phyloP scores from a whole-genome alignment of 768 basidiomycete genomes.

The Lactifluus pinguis region DNA sequence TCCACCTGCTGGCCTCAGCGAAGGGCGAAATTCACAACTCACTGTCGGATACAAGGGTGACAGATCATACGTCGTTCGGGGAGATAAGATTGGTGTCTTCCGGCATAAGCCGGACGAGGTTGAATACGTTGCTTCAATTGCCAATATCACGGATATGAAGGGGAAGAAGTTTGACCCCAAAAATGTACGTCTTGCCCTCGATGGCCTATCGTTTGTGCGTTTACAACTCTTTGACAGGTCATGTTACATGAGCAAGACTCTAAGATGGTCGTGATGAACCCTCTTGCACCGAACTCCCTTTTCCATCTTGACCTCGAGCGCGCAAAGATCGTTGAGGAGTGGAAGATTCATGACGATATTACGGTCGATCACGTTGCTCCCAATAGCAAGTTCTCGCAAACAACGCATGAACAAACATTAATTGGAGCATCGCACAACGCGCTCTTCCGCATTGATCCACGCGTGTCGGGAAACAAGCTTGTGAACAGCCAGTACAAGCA shows the following conservation, averaged over 20 bases:
- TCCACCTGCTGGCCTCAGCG: conserved; percentile 28
- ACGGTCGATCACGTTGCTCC: conserved; percentile 85
- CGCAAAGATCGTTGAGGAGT: conserved; percentile 96
- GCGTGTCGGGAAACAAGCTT: conserved; percentile 84
- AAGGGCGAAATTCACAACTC: conserved; percentile 77
- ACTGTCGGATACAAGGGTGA: conserved; percentile 95
- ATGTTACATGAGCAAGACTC: conserved; percentile 97
- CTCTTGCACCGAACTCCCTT: conserved; percentile 67
- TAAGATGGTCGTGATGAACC: conserved; percentile 90
- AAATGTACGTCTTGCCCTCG: conserved; percentile 45
- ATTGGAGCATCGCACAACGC: conserved; percentile 92
- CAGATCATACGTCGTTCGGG: conserved; percentile 86
- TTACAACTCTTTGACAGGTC: conserved; percentile 40
- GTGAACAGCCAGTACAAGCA: conserved; percentile 95
- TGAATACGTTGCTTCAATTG: conserved; percentile 82
- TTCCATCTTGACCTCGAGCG: conserved; percentile 89
- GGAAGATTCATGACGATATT: conserved; percentile 92
- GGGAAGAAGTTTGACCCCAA: conserved; percentile 80
- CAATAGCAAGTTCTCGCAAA: conserved; percentile 90
- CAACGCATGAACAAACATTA: conserved; percentile 84
- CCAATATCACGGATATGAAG: conserved; percentile 67
- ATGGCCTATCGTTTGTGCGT: background rate
- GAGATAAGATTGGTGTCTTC: conserved; percentile 88
- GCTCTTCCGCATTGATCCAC: conserved; percentile 96
- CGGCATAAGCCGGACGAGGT: conserved; percentile 62